phyloP scores from a whole-genome alignment of 495 filamentous ascomycete species.

The Terfezia boudieri region DNA sequence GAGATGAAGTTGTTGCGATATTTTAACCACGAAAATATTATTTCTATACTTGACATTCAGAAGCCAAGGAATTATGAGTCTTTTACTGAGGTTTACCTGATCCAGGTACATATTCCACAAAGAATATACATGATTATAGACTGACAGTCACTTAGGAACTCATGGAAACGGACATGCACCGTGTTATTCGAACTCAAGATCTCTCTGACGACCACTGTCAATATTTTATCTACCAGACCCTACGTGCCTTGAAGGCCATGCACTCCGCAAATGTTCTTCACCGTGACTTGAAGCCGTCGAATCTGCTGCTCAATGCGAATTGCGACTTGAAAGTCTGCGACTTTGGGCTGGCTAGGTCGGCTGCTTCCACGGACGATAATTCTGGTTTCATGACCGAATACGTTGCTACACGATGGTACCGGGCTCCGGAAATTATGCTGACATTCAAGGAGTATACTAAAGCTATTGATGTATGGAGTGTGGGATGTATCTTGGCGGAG shows the following conservation, averaged over 20 bases:
- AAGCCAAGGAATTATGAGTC: conserved; percentile 87
- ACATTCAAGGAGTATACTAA: conserved; percentile 99
- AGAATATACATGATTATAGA: not conserved
- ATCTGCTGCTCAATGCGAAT: conserved; percentile 91
- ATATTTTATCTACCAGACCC: conserved; percentile 99
- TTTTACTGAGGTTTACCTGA: conserved; percentile 96
- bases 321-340: conserved; percentile 98
- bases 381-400: conserved; percentile 99
- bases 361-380: conserved; percentile 89
- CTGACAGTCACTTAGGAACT: conserved; percentile 41
- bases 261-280: conserved; percentile 97
- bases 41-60: conserved; percentile 97
- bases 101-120: conserved; percentile 42
- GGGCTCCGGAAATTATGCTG: conserved; percentile 98
- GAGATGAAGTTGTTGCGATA: conserved; percentile 99
- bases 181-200: conserved; percentile 96
- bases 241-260: conserved; percentile 96
- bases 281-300: conserved; percentile 92
- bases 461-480: conserved; percentile 98
- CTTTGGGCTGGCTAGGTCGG: conserved; percentile 85
- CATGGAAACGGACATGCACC: conserved; percentile 99
- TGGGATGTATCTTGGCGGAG: conserved; percentile 97
- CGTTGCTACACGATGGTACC: conserved; percentile 96
- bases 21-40: conserved; percentile 99
- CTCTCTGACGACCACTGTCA: conserved; percentile 98